phyloP scores from a whole-genome alignment of 306 rosid genomes.

The Rubus idaeus region DNA sequence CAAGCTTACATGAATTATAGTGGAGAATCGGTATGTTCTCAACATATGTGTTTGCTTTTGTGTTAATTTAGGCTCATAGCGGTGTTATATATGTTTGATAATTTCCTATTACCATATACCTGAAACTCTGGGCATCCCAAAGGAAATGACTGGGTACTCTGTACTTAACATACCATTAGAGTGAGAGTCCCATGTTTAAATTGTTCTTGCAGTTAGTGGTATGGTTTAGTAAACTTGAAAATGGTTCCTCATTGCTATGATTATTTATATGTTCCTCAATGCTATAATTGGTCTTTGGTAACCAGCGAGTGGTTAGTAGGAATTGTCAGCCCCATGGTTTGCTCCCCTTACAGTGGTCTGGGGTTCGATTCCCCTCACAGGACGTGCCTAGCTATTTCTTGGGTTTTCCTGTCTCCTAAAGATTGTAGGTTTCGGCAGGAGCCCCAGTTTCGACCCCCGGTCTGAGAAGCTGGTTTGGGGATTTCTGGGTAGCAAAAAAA shows the following conservation, averaged over 20 bases:
- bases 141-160: background rate
- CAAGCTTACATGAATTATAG: conserved; percentile 87
- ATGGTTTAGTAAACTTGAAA: background rate
- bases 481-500: background rate
- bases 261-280: background rate
- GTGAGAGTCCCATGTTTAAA: background rate
- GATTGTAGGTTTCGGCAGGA: background rate
- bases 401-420: background rate
- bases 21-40: conserved; percentile 85
- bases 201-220: background rate
- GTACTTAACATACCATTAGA: background rate
- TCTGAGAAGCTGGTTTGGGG: background rate
- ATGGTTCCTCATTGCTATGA: background rate
- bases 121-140: background rate
- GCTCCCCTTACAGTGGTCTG: no score
- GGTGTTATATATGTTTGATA: background rate
- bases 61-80: background rate
- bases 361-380: background rate
- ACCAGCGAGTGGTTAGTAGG: background rate
- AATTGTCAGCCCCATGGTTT: background rate
- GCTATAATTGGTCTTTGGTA: background rate
- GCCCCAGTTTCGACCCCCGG: background rate
- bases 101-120: background rate
- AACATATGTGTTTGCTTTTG: conserved; percentile 2
- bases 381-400: background rate